Conservation (phyloP, 805 yeast species). For the Candida ficus region DNA sequence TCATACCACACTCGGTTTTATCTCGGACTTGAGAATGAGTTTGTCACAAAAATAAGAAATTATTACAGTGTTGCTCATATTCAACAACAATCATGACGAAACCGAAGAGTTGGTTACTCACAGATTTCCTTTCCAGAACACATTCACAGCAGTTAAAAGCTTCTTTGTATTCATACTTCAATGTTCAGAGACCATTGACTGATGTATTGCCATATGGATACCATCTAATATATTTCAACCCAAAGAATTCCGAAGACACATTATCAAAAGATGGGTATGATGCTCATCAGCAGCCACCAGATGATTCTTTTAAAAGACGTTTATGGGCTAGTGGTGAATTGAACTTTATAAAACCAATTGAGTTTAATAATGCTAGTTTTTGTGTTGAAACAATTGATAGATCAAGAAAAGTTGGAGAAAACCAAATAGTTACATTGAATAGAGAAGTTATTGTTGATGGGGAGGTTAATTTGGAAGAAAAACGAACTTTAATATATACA, state of each 20-base stretch:
- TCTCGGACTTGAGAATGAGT: background rate
- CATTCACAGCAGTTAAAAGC: constrained; percentile 22
- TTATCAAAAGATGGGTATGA: constrained; percentile 78
- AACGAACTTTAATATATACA: constrained; percentile 59
- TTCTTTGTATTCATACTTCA: constrained; percentile 21
- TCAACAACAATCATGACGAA: constrained; percentile 5
- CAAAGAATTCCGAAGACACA: constrained; percentile 39
- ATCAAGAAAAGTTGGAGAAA: constrained; percentile 31
- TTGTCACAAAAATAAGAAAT: background rate
- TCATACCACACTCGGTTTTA: no score
- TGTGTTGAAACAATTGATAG: constrained; percentile 51
- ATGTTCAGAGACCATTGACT: constrained; percentile 17
- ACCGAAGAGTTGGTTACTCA: constrained; percentile 17
- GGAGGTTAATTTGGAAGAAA: constrained; percentile 39
- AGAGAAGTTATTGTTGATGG: constrained; percentile 38
- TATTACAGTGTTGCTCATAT: no score
- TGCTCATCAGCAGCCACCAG: constrained; percentile 43
- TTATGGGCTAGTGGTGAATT: constrained; percentile 80
- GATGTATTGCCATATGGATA: constrained; percentile 43
- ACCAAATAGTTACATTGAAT: constrained; percentile 49
- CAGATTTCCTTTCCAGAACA: constrained; percentile 16
- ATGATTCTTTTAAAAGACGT: constrained; percentile 43
- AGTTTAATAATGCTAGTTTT: constrained; percentile 32
- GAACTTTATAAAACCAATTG: constrained; percentile 32
- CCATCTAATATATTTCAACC: constrained; percentile 66